Conservation (phyloP, 306 rosid species). For the Pyrus betulifolia region DNA sequence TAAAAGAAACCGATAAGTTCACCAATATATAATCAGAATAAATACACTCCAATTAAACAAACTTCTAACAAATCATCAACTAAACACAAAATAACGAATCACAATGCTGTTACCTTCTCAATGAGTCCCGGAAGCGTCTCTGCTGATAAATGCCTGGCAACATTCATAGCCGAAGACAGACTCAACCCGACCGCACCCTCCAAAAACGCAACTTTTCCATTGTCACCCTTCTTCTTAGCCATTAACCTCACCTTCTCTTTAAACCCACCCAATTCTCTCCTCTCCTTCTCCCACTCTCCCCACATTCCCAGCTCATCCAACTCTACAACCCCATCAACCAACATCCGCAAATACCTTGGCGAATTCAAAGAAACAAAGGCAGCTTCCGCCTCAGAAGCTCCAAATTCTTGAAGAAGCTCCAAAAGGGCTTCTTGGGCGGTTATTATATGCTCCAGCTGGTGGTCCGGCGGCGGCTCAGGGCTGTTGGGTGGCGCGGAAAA, state of each 20-base stretch:
- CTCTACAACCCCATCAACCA: conserved; percentile 61
- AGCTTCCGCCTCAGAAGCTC: conserved; percentile 50
- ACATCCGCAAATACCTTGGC: conserved; percentile 52
- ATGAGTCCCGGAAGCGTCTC: conserved; percentile 55
- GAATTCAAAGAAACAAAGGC: conserved; percentile 37
- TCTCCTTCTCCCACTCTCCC: conserved; percentile 11
- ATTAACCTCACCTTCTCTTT: conserved; percentile 48
- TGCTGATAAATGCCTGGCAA: conserved; percentile 53
- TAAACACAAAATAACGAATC: neutral
- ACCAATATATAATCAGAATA: neutral
- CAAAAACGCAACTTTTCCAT: conserved; percentile 67
- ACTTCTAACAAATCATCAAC: neutral
- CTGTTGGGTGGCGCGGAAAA: conserved; percentile 10
- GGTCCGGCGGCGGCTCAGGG: conserved; percentile 3
- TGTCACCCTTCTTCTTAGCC: conserved; percentile 62
- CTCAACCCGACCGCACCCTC: conserved; percentile 68
- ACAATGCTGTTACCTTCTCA: conserved; percentile 28
- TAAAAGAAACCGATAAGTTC: neutral
- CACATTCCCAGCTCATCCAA: conserved; percentile 59
- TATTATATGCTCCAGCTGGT: conserved; percentile 6
- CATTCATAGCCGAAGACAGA: conserved; percentile 70
- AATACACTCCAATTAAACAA: neutral
- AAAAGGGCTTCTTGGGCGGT: conserved; percentile 52
- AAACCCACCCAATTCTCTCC: conserved; percentile 21
- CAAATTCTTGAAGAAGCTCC: conserved; percentile 36